Percentiles rank a stretch among this genome's conserved stretches.
Evolutionary conservation across 2,329 filamentous ascomycete species (phyloP).

Genomic region (Cyanodermella asteris): DNA sequence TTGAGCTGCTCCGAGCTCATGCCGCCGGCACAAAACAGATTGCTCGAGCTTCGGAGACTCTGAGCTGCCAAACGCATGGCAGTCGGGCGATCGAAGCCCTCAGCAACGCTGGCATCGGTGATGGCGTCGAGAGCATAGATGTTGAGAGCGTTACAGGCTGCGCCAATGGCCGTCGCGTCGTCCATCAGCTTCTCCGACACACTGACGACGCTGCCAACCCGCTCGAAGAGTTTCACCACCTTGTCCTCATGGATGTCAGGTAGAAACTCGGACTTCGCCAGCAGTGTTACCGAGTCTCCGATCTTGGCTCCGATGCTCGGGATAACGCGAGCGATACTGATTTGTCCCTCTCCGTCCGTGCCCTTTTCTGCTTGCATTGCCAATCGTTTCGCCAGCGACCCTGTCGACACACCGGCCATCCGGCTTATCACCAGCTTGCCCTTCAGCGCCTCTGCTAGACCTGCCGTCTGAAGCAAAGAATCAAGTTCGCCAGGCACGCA

Average conservation of each 20-base stretch:
- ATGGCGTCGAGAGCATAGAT: slow-evolving; percentile 10
- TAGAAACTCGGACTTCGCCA: too few species aligned
- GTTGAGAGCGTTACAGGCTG: slow-evolving; percentile 10
- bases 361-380: too few species aligned
- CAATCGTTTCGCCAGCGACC: slow-evolving; percentile 8
- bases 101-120: slow-evolving; percentile 10
- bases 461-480: slow-evolving; percentile 16
- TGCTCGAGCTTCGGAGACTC: slow-evolving; percentile 8
- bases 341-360: too few species aligned
- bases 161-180: slow-evolving; percentile 9
- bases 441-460: slow-evolving; percentile 17
- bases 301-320: slow-evolving; percentile 3
- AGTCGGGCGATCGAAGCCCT: slow-evolving; percentile 8
- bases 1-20: slow-evolving; percentile 11
- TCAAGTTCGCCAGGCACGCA: slow-evolving; percentile 25
- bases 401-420: slow-evolving; percentile 20
- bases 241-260: too few species aligned
- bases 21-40: slow-evolving; percentile 7
- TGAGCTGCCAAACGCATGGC: slow-evolving; percentile 8
- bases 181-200: too few species aligned
- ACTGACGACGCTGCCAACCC: too few species aligned
- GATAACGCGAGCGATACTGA: slow-evolving; percentile 6
- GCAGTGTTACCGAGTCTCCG: slow-evolving; percentile 2
- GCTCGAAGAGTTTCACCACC: too few species aligned
- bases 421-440: slow-evolving; percentile 30